Base-by-base conservation (phyloP, 2,329 filamentous ascomycete species). In the Madurella fahalii region DNA sequence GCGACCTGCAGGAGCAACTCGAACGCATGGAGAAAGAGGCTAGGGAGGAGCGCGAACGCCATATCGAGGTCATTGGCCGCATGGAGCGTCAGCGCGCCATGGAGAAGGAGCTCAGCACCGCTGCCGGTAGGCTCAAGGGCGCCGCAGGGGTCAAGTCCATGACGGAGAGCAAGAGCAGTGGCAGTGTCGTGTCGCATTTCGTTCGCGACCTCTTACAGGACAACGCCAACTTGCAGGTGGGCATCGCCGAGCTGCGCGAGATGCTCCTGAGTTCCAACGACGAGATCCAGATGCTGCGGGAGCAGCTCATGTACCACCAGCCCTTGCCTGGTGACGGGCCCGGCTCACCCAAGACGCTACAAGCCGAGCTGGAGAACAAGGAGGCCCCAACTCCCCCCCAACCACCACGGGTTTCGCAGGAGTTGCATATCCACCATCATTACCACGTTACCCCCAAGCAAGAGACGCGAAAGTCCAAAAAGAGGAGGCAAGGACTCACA, bases 201-300 rank as follows among this genome's bases (percentile, higher is more conserved):
- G 94, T 99, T 53, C 90, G 92, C 62, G 94, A 97, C 68, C 89
- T 99, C 53, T 77, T 99, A 16, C 87, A 95, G 65, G 94, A 99
- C 69, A 99, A 99, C 67, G 90, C 92, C 9, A 96, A 90, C 63
- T 75, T 99, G 43, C 94, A 99, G 69, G 80, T 94, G 59, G 91
- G 91, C 15, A 95, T 97, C 56, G 83, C 92, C 50, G 94, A 99
- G 73, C 74, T 99, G 46, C 82, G 92, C 16, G 92, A 96, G 68
- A 86, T 99, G 84, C 78, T 99, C 18, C 81, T 90, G 65, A 91
- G 83, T 67, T 96, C 93, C 2, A 95, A 97, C 65, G 89, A 96
- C 64, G 93, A 99, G 71, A 94, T 97, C 2, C 90, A 96, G 68
- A 82, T 81, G 42, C 73, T 99, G 17, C 81, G 93, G 25, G 89